Conservation (phyloP, 805 yeast genomes). For the Monosporozyma aerobia region DNA sequence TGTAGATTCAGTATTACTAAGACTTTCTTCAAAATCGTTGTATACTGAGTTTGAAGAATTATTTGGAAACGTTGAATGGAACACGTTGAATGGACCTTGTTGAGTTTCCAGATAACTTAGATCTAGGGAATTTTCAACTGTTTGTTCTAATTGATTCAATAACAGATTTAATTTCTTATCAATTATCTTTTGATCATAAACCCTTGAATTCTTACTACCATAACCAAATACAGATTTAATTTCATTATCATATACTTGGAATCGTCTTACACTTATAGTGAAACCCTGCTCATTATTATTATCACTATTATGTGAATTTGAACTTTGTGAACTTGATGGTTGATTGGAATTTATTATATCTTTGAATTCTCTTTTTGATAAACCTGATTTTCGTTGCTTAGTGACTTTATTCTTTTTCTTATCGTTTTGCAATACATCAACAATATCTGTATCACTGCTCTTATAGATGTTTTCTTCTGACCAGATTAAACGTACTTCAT, state of each 20-base stretch:
- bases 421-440: not conserved
- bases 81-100: conserved; percentile 14
- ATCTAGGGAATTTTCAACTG: conserved; percentile 2
- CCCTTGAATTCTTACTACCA: not conserved
- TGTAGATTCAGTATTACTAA: not conserved
- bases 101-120: not conserved
- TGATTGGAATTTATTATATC: conserved; percentile 12
- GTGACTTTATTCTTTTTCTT: not conserved
- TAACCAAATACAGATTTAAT: conserved; percentile 18
- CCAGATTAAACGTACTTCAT: conserved; percentile 27
- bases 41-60: not conserved
- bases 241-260: conserved; percentile 24
- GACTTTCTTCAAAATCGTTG: not conserved
- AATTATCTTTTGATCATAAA: conserved; percentile 17
- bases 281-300: conserved; percentile 9
- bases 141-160: conserved; percentile 8
- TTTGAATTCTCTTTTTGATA: conserved; percentile 15
- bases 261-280: conserved; percentile 26
- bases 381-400: conserved; percentile 1
- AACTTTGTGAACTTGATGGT: not conserved
- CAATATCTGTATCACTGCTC: not conserved
- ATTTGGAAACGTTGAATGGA: not conserved
- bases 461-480: conserved; percentile 18
- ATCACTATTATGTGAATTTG: not conserved
- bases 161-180: conserved; percentile 14